phyloP scores from a whole-genome alignment of 495 filamentous ascomycete species.

The Penicillium odoratum region DNA sequence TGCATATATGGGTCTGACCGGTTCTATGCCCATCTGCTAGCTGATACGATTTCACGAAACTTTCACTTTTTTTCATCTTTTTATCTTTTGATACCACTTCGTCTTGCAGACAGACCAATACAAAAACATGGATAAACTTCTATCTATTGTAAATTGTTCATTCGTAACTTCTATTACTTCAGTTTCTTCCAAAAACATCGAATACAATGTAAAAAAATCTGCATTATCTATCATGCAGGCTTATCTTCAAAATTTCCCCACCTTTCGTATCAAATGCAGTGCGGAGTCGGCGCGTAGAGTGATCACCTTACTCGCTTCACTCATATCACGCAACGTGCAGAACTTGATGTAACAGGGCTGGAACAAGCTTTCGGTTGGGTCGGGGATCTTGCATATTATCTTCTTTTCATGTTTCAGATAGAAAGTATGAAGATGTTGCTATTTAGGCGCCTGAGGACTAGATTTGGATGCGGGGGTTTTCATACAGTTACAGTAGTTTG shows the following conservation, averaged over 20 bases:
- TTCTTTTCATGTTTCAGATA: slow-evolving; percentile 1
- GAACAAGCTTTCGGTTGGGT: background rate
- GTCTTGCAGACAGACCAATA: slow-evolving; percentile 1
- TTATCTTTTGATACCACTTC: slow-evolving; percentile 8
- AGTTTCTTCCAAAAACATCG: no score
- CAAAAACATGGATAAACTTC: slow-evolving; percentile 1
- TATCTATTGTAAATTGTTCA: background rate
- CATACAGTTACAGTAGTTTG: no score
- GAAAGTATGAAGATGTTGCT: background rate
- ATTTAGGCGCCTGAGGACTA: background rate
- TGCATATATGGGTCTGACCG: slow-evolving; percentile 3
- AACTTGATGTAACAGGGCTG: slow-evolving; percentile 1
- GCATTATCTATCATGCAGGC: background rate
- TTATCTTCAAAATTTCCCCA: background rate
- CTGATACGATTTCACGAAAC: slow-evolving; percentile 15
- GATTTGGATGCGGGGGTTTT: background rate
- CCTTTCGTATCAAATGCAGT: background rate
- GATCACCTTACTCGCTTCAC: background rate
- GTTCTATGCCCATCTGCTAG: slow-evolving; percentile 8
- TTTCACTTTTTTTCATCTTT: slow-evolving; percentile 1
- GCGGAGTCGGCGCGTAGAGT: slow-evolving; percentile 3
- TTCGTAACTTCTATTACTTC: background rate
- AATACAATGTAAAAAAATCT: no score
- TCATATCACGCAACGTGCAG: background rate
- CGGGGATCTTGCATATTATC: slow-evolving; percentile 1